These are phyloP conservation scores for Sugiyamaella sp. DNA, from an alignment of 1,139 yeast genomes.

Conservation along the genomic window DNA sequence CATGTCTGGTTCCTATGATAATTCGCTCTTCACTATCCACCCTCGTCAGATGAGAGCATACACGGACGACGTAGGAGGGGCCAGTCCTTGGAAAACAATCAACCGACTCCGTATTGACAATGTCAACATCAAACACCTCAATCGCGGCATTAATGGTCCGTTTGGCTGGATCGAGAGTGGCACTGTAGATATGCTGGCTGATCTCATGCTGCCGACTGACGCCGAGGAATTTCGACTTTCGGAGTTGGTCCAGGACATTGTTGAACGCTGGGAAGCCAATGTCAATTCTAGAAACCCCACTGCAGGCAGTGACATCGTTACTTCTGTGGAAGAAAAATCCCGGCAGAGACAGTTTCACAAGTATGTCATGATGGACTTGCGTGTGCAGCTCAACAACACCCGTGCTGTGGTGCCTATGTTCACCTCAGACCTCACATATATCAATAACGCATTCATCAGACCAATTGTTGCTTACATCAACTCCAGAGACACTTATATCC, in stretches of 20 bases:
- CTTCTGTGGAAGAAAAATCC: slow-evolving; percentile 39
- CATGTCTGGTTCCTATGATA: slow-evolving; percentile 90
- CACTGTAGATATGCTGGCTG: slow-evolving; percentile 89
- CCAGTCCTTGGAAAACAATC: slow-evolving; percentile 58
- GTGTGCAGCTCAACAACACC: slow-evolving; percentile 77
- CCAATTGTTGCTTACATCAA: slow-evolving; percentile 97
- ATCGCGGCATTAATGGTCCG: slow-evolving; percentile 89
- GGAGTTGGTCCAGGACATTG: slow-evolving; percentile 45
- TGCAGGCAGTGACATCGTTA: slow-evolving; percentile 29
- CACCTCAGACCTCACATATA: slow-evolving; percentile 78
- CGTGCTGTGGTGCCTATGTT: slow-evolving; percentile 88
- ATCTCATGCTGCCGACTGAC: slow-evolving; percentile 76
- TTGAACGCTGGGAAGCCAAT: slow-evolving; percentile 47
- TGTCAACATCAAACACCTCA: slow-evolving; percentile 82
- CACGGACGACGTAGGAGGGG: slow-evolving; percentile 34
- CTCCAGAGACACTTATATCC: slow-evolving; percentile 85
- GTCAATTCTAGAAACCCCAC: slow-evolving; percentile 25
- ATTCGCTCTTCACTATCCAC: slow-evolving; percentile 88
- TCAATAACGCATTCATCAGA: slow-evolving; percentile 86
- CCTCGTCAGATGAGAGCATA: slow-evolving; percentile 55
- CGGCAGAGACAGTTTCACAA: slow-evolving; percentile 44
- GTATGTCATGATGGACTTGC: slow-evolving; percentile 76
- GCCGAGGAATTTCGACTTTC: slow-evolving; percentile 47
- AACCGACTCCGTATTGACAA: slow-evolving; percentile 85
- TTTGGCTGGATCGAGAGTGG: slow-evolving; percentile 97